Conservation (phyloP, 192 early-diverging fungal genomes). For the Dimargaris verticillata region DNA sequence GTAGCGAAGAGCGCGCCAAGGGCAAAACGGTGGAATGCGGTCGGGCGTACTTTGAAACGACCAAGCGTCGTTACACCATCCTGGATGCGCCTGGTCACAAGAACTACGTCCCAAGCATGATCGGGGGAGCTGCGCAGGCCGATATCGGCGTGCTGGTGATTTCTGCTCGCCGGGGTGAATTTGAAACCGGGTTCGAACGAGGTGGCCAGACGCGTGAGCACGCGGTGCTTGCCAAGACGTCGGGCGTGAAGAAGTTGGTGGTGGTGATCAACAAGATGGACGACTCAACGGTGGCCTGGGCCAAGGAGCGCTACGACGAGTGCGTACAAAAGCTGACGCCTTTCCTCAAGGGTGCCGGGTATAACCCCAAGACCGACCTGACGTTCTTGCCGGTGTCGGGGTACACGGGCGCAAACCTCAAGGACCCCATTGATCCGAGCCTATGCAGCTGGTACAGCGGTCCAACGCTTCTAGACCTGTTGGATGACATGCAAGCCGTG, state of each 20-base stretch:
- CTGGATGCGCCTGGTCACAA: conserved; percentile 98
- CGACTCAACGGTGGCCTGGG: conserved; percentile 88
- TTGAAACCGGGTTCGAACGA: conserved; percentile 99
- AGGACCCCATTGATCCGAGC: conserved; percentile 48
- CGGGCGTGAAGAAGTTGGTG: conserved; percentile 85
- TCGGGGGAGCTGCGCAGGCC: conserved; percentile 89
- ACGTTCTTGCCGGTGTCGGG: conserved; percentile 88
- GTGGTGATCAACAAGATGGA: conserved; percentile 99
- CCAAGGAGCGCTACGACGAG: conserved; percentile 86
- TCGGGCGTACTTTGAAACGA: conserved; percentile 93
- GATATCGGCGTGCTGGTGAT: conserved; percentile 91
- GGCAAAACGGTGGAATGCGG: conserved; percentile 99
- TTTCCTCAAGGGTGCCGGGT: conserved; percentile 84
- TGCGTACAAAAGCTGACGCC: conserved; percentile 65
- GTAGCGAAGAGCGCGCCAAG: conserved; percentile 92
- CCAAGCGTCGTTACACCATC: conserved; percentile 87
- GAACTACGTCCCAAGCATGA: conserved; percentile 96
- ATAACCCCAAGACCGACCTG: conserved; percentile 71
- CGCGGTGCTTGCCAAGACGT: conserved; percentile 87
- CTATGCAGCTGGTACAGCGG: conserved; percentile 65
- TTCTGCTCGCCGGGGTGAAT: conserved; percentile 96
- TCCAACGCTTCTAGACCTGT: conserved; percentile 71
- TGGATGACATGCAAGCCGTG: conserved; percentile 65
- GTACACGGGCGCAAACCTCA: conserved; percentile 92
- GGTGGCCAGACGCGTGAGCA: conserved; percentile 99